Evolutionary conservation across 306 rosid species (phyloP), one percentile per base, ranked within the genome.

Genomic region (Acacia confusa): DNA sequence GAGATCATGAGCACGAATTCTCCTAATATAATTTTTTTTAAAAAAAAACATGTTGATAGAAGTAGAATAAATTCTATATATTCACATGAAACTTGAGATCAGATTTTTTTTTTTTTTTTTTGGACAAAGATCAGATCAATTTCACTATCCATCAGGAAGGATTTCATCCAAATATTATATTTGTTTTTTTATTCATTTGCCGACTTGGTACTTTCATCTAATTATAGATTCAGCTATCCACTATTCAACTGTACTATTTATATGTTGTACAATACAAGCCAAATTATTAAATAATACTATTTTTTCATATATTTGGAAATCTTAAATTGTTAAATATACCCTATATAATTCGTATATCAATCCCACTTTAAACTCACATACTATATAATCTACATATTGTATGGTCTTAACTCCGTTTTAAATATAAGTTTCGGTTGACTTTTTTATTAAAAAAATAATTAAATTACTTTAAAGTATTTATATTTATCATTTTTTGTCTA

Each of bases 371-470:
- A 19, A 5, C 22, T 50, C 57, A 50, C 22, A 50, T 50, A 17
- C 57, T 50, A 50, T 7, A 50, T 0, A 16, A 48, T 47, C 53
- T 41, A 41, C 47, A 43, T 0, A 7, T 9, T 12, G 9, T 32
- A 32, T 32, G 4, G 3, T 32, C 4, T 3, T 32, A 32, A 0
- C 34, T 32, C 0, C 3, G 4, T 3, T 0, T 0, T 36, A 36
- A 36, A 36, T 36, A 36, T 36, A 36, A 6, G 6, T 36, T 6
- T 0, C 0, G 6, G 8, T 36, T 36, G 8, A 6, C 0, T 6
- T 6, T 36, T 5, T 4, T 4, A 36, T 36, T 36, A 6, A 36
- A 1, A 36, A 36, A 36, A 1, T 36, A 36, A 6, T 36, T 36
- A 36, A 36, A 36, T 36, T 36, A 36, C 0, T 36, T 36, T 36